Conservation (phyloP, 371 early-diverging fungal species). For the Mortierella sp. region DNA sequence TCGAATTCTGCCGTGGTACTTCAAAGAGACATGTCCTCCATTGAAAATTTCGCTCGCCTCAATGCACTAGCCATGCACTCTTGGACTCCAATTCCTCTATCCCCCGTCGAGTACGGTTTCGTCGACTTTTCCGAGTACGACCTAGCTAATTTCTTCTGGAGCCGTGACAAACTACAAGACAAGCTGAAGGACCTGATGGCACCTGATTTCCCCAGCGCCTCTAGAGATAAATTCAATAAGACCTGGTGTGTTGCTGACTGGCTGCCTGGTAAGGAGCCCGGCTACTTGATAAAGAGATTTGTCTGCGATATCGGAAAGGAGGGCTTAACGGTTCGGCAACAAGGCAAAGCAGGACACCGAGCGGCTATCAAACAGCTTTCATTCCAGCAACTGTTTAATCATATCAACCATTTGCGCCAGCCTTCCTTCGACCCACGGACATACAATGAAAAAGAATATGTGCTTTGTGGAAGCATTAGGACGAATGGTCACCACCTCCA, state of each 20-base stretch:
- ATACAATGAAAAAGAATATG: constrained; percentile 9
- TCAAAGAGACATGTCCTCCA: background rate
- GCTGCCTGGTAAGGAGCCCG: background rate
- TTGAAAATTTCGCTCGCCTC: constrained; percentile 20
- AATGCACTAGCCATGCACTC: constrained; percentile 8
- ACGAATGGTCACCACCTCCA: constrained; percentile 12
- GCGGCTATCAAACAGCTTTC: background rate
- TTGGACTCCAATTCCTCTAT: constrained; percentile 11
- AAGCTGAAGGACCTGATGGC: constrained; percentile 4
- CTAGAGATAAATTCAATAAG: background rate
- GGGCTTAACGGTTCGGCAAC: constrained; percentile 7
- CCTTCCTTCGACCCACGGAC: background rate
- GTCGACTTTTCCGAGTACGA: constrained; percentile 13
- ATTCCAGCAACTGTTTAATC: constrained; percentile 6
- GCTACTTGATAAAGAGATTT: constrained; percentile 19
- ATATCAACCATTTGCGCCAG: constrained; percentile 1
- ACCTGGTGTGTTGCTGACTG: too few relatives aligned
- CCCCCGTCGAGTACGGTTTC: constrained; percentile 12
- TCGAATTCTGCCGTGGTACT: background rate
- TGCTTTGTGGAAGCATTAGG: constrained; percentile 11
- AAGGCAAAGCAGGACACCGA: constrained; percentile 15
- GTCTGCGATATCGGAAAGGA: constrained; percentile 11
- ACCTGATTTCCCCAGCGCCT: background rate
- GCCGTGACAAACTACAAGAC: background rate
- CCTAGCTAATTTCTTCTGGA: constrained; percentile 12